Conservation (phyloP, 2,329 filamentous ascomycete genomes). For the Xylariaceae sp. region DNA sequence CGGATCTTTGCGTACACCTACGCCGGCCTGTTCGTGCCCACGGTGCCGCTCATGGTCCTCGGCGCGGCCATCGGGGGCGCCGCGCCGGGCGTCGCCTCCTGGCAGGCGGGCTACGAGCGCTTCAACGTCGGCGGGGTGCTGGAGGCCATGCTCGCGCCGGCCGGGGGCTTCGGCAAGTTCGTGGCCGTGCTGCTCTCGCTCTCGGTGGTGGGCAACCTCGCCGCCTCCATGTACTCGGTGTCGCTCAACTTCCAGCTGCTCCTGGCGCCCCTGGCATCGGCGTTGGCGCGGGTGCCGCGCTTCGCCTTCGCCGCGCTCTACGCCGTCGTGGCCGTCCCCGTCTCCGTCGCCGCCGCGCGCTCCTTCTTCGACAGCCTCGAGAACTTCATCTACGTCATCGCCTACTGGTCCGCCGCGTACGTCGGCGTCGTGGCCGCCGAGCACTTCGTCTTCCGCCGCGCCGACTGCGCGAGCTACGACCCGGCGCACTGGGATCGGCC, state of each 20-base stretch:
- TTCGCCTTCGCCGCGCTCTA: conserved; percentile 50
- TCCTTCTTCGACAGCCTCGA: conserved; percentile 34
- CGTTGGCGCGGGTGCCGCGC: conserved; percentile 48
- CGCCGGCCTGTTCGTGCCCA: conserved; percentile 28
- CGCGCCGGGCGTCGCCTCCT: conserved; percentile 43
- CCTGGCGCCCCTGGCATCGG: conserved; percentile 30
- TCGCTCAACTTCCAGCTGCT: conserved; percentile 59
- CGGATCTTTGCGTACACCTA: conserved; percentile 49
- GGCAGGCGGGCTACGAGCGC: conserved; percentile 43
- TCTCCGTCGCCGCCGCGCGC: conserved; percentile 46
- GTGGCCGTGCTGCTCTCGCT: conserved; percentile 51
- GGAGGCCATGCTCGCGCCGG: conserved; percentile 49
- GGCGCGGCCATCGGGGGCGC: conserved; percentile 59
- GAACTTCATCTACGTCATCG: conserved; percentile 31
- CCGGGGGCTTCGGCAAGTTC: conserved; percentile 54
- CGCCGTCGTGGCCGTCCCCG: conserved; percentile 51
- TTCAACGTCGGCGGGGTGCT: conserved; percentile 52
- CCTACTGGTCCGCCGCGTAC: conserved; percentile 51
- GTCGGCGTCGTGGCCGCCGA: conserved; percentile 39
- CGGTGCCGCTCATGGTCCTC: conserved; percentile 47
- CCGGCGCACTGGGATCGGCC: conserved; percentile 30
- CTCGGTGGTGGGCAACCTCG: conserved; percentile 50
- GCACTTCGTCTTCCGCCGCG: conserved; percentile 28
- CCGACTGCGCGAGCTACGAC: conserved; percentile 27
- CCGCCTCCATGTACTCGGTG: conserved; percentile 53